These are phyloP conservation scores for Neoascochyta sp. DNA, from an alignment of 2,329 filamentous ascomycete genomes.

Conservation along the genomic window DNA sequence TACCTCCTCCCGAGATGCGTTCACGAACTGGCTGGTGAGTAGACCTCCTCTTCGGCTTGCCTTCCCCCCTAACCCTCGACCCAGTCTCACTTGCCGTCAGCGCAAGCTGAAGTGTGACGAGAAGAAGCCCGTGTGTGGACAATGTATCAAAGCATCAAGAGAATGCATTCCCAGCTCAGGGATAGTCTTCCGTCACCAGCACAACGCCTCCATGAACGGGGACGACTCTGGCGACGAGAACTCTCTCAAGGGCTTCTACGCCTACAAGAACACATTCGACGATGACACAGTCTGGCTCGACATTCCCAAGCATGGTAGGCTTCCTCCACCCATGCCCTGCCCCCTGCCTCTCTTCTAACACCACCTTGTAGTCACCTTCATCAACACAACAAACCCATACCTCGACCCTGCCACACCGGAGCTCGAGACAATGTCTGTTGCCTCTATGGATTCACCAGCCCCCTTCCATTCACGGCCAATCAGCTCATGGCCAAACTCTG, in stretches of 20 bases:
- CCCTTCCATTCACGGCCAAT: conserved; percentile 27
- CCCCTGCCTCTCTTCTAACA: conserved; percentile 8
- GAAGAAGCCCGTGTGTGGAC: conserved; percentile 57
- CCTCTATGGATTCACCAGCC: conserved; percentile 31
- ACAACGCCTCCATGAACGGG: conserved; percentile 66
- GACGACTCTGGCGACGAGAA: conserved; percentile 43
- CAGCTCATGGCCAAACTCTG: conserved; percentile 27
- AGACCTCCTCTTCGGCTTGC: conserved; percentile 1
- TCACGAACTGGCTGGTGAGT: conserved; percentile 42
- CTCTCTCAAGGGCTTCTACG: conserved; percentile 59
- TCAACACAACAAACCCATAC: conserved; percentile 61
- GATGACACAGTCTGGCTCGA: conserved; percentile 60
- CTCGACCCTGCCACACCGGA: conserved; percentile 46
- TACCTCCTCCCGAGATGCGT: conserved; percentile 27
- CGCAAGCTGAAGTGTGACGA: conserved; percentile 65
- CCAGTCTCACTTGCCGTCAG: conserved; percentile 52
- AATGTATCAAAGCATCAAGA: conserved; percentile 58
- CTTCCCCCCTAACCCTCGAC: conserved; percentile 9
- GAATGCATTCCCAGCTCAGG: conserved; percentile 60
- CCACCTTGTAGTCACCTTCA: conserved; percentile 53
- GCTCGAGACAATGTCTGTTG: conserved; percentile 30
- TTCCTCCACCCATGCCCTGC: neutral
- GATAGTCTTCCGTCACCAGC: conserved; percentile 64
- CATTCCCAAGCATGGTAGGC: conserved; percentile 55
- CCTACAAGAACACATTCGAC: conserved; percentile 63